A percentile compares a stretch with the other conserved stretches of the same genome.
phyloP scores from a whole-genome alignment of 2,329 filamentous ascomycete species.

The Trichoderma oligosporum region DNA sequence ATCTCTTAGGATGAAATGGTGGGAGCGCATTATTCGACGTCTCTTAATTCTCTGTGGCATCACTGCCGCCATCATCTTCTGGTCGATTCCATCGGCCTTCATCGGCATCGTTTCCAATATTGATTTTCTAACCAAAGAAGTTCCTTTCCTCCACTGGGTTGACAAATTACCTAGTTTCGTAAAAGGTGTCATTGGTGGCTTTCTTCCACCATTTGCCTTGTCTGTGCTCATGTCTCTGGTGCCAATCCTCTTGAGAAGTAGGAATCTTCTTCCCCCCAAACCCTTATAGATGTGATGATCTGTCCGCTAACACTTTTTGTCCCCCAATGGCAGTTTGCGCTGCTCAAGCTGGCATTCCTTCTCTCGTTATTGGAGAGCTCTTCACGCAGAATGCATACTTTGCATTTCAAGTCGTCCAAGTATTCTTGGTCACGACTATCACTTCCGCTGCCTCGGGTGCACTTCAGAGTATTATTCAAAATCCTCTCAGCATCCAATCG shows the following conservation, averaged over 20 bases:
- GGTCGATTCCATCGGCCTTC: slow-evolving; percentile 69
- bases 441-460: slow-evolving; percentile 75
- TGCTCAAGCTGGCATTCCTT: slow-evolving; percentile 74
- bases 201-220: slow-evolving; percentile 75
- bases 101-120: slow-evolving; percentile 88
- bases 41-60: slow-evolving; percentile 69
- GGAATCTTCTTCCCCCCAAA: slow-evolving; percentile 3
- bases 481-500: slow-evolving; percentile 59
- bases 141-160: slow-evolving; percentile 71
- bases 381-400: slow-evolving; percentile 92
- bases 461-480: slow-evolving; percentile 55
- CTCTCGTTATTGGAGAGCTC: slow-evolving; percentile 74
- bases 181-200: slow-evolving; percentile 76
- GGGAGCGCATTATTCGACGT: slow-evolving; percentile 73
- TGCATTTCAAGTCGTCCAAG: slow-evolving; percentile 82
- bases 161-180: slow-evolving; percentile 65
- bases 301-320: background rate
- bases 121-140: slow-evolving; percentile 59
- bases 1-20: slow-evolving; percentile 80
- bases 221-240: slow-evolving; percentile 83
- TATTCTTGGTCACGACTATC: slow-evolving; percentile 83
- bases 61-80: slow-evolving; percentile 78
- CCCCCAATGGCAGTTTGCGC: slow-evolving; percentile 57
- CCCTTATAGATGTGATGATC: background rate
- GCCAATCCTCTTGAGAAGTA: slow-evolving; percentile 70